Evolutionary conservation across 2,329 filamentous ascomycete species (phyloP), one percentile per base, ranked within the genome.

Genomic region (Aspergillus brunneoviolaceus): DNA sequence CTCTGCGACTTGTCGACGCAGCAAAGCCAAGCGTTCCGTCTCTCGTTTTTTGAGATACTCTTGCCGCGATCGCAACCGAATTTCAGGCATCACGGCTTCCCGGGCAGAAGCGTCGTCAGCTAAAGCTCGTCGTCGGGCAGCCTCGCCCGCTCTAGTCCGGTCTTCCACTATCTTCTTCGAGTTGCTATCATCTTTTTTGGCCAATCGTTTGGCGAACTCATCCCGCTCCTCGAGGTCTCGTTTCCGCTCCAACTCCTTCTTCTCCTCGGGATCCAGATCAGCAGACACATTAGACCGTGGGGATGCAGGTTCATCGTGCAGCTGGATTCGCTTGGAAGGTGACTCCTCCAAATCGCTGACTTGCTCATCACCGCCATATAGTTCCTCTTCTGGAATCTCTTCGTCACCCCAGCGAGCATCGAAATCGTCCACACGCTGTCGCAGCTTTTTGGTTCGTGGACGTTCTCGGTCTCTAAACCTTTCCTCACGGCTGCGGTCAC

Each of bases 1-100:
- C 67, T 98, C 94, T 0, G 87, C 87, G 2, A 99, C 95, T 71
- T 98, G 94, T 70, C 90, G 91, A 33, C 93, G 86, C 53, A 99
- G 78, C n/a, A 99, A 79, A 0, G 91, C 91, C 16, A 99, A 78
- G 61, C 91, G 87, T 75, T 98, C 92, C 0, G 89, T 82, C 73
- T 97, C 93, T 64, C 95, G 85, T 80, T 99, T 98, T 76, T 92
- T 92, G 31, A 99, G 82, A 72, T 99, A 99, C 66, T 95, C 89
- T 72, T 97, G 93, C 62, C 95, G 86, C 3, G 93, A 96, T 33
- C 92, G 86, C 70, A 95, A 82, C 48, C 95, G 85, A 19, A 97
- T 77, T 62, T 96, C 92, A 2, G 88, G 87, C 73, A 96, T 83
- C n/a, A 89, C 89, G 9, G 87, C 87, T 63, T 82, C 83, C 59